Evolutionary conservation across 352 stramenopile genomes (phyloP), one percentile per base, ranked within the genome.

Genomic region (Phytophthora melonis): DNA sequence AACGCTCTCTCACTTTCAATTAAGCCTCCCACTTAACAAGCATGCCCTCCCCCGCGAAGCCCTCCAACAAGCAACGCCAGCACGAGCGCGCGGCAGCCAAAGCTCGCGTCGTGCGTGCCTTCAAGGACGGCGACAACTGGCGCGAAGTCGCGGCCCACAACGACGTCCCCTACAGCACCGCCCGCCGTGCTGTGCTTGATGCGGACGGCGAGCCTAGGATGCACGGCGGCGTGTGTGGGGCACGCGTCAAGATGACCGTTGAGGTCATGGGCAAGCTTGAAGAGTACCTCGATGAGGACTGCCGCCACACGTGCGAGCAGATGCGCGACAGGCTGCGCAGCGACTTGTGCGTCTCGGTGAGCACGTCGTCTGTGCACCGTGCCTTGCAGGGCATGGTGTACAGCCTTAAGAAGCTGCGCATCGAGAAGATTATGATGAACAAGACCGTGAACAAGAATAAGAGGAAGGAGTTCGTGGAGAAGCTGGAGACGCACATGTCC

Each of bases 381-480:
- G 52, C 55, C 0, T 49, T 74, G 14, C 53, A 74, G 3, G 19
- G 61, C 47, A 77, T 80, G 65, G 9, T 74, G 1, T 77, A 77
- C 70, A 68, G 14, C 14, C 1, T 59, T 8, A 77, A 77, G 13
- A 41, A 58, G 5, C 14, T 77, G 5, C 58, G 16, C 5, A 67
- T 77, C 16, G 64, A 80, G 45, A 74, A 77, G 39, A 23, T 34
- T 0, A 67, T 56, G 3, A 77, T 70, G 59, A 80, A 77, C 47
- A 75, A 34, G 3, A 10, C 19, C 0, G n/a, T 41, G 10, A 75
- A 72, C 69, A 75, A 80, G 61, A 23, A 55, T 3, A 72, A 68
- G 25, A 13, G 69, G 6, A 60, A 57, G 52, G 27, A 11, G 30
- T 77, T 80, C 21, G 64, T 50, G 1, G 41, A 66, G 16, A 25